Base-by-base conservation (phyloP, 257 asterid genomes). In the Dorcoceras hygrometricum region DNA sequence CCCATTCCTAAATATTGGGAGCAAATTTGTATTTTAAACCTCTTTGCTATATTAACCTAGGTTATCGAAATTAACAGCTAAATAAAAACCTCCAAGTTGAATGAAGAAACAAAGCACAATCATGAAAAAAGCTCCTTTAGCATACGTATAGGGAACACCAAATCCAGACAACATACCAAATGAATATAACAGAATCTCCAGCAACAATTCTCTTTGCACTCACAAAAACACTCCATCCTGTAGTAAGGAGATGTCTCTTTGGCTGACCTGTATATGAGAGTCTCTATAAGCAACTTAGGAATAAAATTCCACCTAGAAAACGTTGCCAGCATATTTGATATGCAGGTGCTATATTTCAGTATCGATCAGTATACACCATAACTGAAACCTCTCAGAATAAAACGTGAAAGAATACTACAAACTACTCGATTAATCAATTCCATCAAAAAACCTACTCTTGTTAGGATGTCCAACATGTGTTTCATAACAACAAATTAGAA, bases 181-280 rank as follows among this genome's bases (percentile, higher is more conserved):
- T 92, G 84, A 92, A 92, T 73, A 92, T 92, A 68, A 92, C 98
- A 19, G 96, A 79, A 78, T 92, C 98, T 32, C 98, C 98, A 75
- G 98, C 98, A 71, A 86, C 84, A 53, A 92, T 87, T 76, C 91
- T 84, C 82, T 92, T 92, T 68, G 98, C 98, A 77, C 98, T 91
- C 70, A 89, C 98, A 65, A 89, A 91, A 70, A 91, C 97, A 64
- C 97, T 90, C 97, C 97, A 90, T 65, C 98, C 98, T 11, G 98
- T 92, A 53, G 97, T 92, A 66, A 92, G 90, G 71, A 92, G 97
- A 84, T 89, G 98, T 80, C 98, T 86, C 80, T 92, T 92, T 32
- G 98, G 98, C 88, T 92, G 98, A 67, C 98, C 98, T 92, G 89
- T 66, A 80, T 62, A 55, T 26, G 51, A 20, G 18, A 59, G 12